Evolutionary conservation across 345 rosid species (phyloP).

Genomic region (Dimocarpus longan): DNA sequence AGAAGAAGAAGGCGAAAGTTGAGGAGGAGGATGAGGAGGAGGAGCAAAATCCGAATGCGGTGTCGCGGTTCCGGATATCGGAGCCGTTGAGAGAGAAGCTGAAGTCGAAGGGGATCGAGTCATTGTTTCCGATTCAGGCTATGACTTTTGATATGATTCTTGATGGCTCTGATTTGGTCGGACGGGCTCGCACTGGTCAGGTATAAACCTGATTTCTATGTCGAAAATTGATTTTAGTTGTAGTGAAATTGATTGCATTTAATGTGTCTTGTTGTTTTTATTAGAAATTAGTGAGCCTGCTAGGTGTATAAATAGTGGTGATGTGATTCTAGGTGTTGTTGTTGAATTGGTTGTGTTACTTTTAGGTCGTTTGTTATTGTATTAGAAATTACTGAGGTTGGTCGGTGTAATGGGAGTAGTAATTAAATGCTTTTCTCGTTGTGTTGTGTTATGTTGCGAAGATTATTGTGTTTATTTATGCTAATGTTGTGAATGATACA

Average conservation of each 20-base stretch:
- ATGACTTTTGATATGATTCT: conserved; percentile 71
- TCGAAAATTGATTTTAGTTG: too few species aligned
- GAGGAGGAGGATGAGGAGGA: conserved; percentile 41
- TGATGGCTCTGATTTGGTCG: conserved; percentile 84
- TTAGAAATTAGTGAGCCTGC: not conserved
- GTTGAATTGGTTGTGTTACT: not conserved
- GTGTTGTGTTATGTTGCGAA: not conserved
- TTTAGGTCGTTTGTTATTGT: not conserved
- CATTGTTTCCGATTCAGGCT: conserved; percentile 92
- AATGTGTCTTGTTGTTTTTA: too few species aligned
- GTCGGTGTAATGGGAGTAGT: not conserved
- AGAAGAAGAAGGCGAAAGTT: conserved; percentile 55
- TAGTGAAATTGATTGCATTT: too few species aligned
- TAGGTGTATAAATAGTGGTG: not conserved
- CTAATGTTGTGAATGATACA: conserved; percentile 30
- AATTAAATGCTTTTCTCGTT: not conserved
- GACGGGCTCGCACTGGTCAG: conserved; percentile 98
- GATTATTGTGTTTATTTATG: not conserved
- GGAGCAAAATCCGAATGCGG: conserved; percentile 65
- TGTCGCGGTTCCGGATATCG: conserved; percentile 74
- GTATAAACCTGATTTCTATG: conserved; percentile 29
- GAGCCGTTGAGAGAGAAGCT: conserved; percentile 60
- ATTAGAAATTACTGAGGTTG: not conserved
- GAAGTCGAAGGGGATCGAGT: conserved; percentile 74
- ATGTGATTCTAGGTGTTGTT: not conserved